These are phyloP conservation scores for Tillandsia leiboldiana DNA, from an alignment of 176 grass and related monocot species.

Conservation along the genomic window DNA sequence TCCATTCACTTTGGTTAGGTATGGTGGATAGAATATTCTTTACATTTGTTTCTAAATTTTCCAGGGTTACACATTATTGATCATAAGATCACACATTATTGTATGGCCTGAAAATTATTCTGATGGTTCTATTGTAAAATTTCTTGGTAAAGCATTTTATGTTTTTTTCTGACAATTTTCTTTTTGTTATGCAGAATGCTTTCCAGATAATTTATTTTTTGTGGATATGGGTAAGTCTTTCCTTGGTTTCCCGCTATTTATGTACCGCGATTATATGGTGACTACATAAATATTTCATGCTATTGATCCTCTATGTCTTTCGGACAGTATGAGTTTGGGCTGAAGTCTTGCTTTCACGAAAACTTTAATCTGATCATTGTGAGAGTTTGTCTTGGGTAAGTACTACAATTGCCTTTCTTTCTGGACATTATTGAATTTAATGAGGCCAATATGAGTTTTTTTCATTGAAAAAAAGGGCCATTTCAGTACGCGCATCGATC, in stretches of 20 bases:
- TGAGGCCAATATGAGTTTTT: neutral
- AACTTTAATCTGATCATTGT: conserved; percentile 38
- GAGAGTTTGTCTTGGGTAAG: conserved; percentile 71
- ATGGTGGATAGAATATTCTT: neutral
- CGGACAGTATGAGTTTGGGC: conserved; percentile 78
- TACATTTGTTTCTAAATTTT: neutral
- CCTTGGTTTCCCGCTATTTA: neutral
- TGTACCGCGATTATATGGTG: neutral
- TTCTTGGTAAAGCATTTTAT: neutral
- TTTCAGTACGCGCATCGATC: neutral
- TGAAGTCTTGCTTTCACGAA: conserved; percentile 89
- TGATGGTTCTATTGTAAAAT: neutral
- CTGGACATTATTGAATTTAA: neutral
- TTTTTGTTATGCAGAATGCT: conserved; percentile 49
- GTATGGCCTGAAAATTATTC: conserved; percentile 1
- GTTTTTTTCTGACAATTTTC: conserved; percentile 1
- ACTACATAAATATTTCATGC: neutral
- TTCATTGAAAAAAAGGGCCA: neutral
- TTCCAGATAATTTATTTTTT: conserved; percentile 94
- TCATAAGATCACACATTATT: neutral
- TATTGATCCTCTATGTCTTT: conserved; percentile 8
- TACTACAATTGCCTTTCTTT: conserved; percentile 6
- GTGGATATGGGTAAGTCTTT: conserved; percentile 74
- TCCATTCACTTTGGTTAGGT: neutral
- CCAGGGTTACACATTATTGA: neutral